A percentile compares a stretch with the other conserved stretches of the same genome.
Conservation (phyloP, 78 protist species). For the slime mould (Dictyostelium discoideum) region DNA sequence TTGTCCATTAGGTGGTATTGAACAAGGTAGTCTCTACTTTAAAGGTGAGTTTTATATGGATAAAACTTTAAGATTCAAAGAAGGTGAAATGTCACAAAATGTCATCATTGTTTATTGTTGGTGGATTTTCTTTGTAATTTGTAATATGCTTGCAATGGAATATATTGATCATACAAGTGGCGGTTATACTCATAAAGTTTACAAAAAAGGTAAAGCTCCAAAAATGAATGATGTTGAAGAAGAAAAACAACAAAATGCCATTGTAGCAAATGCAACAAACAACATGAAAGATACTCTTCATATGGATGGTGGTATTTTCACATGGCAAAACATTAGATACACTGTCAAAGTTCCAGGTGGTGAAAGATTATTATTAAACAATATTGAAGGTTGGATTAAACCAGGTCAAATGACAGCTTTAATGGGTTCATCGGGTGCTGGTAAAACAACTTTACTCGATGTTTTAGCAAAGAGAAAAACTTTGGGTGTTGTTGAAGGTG, state of each 20-base stretch:
- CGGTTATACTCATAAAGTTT: constrained; percentile 75
- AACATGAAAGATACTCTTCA: constrained; percentile 38
- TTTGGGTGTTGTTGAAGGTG: constrained; percentile 83
- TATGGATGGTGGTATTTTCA: constrained; percentile 59
- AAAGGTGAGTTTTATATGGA: constrained; percentile 22
- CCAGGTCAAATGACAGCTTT: constrained; percentile 86
- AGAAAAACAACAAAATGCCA: constrained; percentile 42
- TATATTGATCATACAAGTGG: constrained; percentile 53
- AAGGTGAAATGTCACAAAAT: background rate
- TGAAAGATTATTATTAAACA: constrained; percentile 33
- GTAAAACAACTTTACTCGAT: constrained; percentile 91
- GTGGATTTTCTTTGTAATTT: constrained; percentile 38
- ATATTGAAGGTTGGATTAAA: constrained; percentile 55
- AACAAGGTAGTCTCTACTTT: constrained; percentile 12
- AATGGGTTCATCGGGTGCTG: constrained; percentile 87
- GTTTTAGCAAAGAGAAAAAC: constrained; percentile 90
- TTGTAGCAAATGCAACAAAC: constrained; percentile 64
- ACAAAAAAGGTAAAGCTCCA: constrained; percentile 71
- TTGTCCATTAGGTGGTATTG: constrained; percentile 26
- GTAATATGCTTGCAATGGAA: constrained; percentile 59
- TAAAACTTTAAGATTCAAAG: background rate
- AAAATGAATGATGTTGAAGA: constrained; percentile 62
- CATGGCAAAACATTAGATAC: constrained; percentile 52
- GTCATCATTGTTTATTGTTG: constrained; percentile 16
- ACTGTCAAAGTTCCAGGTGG: constrained; percentile 49